phyloP scores from a whole-genome alignment of 805 yeast species.

The Metschnikowia aberdeeniae region DNA sequence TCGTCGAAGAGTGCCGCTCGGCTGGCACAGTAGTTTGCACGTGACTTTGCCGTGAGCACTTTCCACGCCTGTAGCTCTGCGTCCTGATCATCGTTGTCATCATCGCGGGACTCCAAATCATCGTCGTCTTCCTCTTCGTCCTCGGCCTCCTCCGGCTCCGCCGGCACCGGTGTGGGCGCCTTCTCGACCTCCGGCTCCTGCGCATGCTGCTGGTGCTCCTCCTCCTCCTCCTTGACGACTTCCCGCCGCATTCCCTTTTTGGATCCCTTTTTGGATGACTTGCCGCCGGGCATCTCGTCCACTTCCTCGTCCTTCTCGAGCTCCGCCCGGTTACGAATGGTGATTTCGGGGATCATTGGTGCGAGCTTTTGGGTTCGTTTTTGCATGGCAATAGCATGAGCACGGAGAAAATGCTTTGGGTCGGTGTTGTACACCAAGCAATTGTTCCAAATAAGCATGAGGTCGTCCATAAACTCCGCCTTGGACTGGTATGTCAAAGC shows the following conservation, averaged over 20 bases:
- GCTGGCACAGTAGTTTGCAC: conserved; percentile 69
- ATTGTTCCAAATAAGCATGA: conserved; percentile 93
- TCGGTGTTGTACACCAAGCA: conserved; percentile 92
- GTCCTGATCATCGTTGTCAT: conserved; percentile 58
- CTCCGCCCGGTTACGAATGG: conserved; percentile 66
- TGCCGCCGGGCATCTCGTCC: conserved; percentile 32
- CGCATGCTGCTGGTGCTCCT: not conserved
- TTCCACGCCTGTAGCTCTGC: conserved; percentile 82
- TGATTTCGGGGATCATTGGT: conserved; percentile 87
- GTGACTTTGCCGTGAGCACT: conserved; percentile 68
- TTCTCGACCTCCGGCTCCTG: conserved; percentile 3
- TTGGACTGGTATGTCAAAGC: conserved; percentile 78
- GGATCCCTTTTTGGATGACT: conserved; percentile 36
- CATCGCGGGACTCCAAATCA: conserved; percentile 18
- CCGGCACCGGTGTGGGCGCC: conserved; percentile 17
- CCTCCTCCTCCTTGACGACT: conserved; percentile 27
- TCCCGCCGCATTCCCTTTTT: conserved; percentile 42
- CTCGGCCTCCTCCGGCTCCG: conserved; percentile 44
- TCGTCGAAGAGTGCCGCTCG: conserved; percentile 64
- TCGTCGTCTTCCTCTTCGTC: conserved; percentile 30
- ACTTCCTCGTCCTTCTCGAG: conserved; percentile 59
- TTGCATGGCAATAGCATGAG: conserved; percentile 95
- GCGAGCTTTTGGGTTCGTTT: conserved; percentile 71
- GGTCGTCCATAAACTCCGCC: conserved; percentile 88
- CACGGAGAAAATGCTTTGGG: conserved; percentile 85